Evolutionary conservation across 2,329 filamentous ascomycete species (phyloP), one percentile per base, ranked within the genome.

Genomic region (Ceratocystis harringtonii): DNA sequence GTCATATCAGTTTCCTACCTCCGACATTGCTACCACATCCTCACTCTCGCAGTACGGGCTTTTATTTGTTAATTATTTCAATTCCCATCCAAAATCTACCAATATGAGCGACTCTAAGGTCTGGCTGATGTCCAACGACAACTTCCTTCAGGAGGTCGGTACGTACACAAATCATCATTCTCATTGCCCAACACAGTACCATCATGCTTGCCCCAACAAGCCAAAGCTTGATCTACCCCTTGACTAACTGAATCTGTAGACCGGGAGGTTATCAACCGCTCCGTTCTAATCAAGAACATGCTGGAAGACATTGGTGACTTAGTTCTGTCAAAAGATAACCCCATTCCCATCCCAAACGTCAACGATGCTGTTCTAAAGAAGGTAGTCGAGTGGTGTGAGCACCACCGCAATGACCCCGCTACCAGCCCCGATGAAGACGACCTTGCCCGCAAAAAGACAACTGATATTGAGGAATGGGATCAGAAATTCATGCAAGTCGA

Each of bases 401-500:
- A 96, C 75, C 94, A 99, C 83, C 89, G 89, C 76, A 85, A 86
- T 75, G 94, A 99, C 73, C 90, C 94, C 48, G 81, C 85, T n/a
- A 83, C 85, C 69, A 81, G 86, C 64, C 84, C 85, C 72, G 92
- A 97, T 69, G 94, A 96, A 68, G 91, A 99, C 72, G 88, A 88
- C 68, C 92, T 97, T 72, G 91, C 87, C 62, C 90, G 94, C 71
- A 96, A 96, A 82, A 96, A 96, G 84, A 96, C 92, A 1, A 97
- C 94, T 60, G 94, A 99, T 72, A 99, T 99, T 70, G 94, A 97
- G 68, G 94, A 99, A 78, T 99, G 94, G 94, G 94, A 99, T 72
- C 92, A 97, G 77, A 99, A 99, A 79, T 99, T 97, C 77, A 97
- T 99, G 94, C 92, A 97, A 78, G 94, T 99, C 19, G 94, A 99